These are phyloP conservation scores for Globisporangium mamillatum DNA, from an alignment of 352 stramenopile species.

Conservation along the genomic window DNA sequence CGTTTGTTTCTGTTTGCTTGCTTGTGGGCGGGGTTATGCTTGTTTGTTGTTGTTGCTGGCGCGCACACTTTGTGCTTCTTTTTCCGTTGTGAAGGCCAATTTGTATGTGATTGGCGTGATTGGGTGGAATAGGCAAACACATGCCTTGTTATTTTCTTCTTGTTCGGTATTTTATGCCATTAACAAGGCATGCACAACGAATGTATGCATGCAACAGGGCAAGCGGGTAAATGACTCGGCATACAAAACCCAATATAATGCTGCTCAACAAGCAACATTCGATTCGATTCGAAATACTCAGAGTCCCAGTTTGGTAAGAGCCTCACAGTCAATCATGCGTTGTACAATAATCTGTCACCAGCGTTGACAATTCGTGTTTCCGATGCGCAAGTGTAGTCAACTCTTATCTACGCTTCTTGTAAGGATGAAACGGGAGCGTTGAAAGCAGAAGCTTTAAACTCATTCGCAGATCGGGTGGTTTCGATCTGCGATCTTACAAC, in stretches of 20 bases:
- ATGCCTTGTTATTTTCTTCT: background rate
- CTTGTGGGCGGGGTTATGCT: background rate
- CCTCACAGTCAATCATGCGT: background rate
- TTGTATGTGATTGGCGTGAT: constrained; percentile 6
- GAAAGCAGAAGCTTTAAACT: too few relatives aligned
- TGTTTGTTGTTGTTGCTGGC: background rate
- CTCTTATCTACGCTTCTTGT: too few relatives aligned
- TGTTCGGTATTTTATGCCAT: background rate
- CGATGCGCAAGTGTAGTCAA: background rate
- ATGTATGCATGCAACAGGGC: background rate
- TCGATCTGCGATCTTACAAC: too few relatives aligned
- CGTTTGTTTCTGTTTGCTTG: constrained; percentile 9
- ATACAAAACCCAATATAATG: background rate
- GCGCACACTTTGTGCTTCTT: constrained; percentile 3
- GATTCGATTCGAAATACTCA: background rate
- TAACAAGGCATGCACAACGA: background rate
- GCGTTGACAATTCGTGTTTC: background rate
- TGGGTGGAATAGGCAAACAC: constrained; percentile 5
- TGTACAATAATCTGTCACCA: background rate
- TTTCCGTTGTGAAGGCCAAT: background rate
- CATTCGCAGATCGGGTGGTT: too few relatives aligned
- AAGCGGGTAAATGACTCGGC: background rate
- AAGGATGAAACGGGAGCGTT: too few relatives aligned
- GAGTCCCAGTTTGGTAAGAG: too few relatives aligned
- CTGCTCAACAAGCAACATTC: background rate